phyloP scores from a whole-genome alignment of 352 stramenopile genomes.

The Pythium insidiosum region DNA sequence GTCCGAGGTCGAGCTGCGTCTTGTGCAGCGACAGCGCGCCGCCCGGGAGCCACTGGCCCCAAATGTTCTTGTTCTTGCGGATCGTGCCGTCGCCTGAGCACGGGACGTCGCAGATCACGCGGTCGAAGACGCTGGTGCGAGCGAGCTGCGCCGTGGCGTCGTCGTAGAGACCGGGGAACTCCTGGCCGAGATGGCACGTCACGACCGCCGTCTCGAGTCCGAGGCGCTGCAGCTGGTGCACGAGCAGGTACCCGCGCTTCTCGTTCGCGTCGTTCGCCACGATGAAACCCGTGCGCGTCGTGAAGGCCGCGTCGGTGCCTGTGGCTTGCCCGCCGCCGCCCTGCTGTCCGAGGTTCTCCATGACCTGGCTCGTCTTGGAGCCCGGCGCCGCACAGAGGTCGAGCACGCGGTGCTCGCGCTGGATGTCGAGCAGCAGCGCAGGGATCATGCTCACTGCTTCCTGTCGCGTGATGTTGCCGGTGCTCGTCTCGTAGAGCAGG shows the following conservation, averaged over 20 bases:
- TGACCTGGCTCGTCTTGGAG: slow-evolving; percentile 97
- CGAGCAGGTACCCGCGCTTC: slow-evolving; percentile 95
- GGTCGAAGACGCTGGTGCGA: slow-evolving; percentile 88
- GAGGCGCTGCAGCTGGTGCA: slow-evolving; percentile 86
- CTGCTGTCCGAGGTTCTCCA: slow-evolving; percentile 66
- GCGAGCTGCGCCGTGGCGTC: slow-evolving; percentile 21
- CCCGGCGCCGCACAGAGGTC: slow-evolving; percentile 92
- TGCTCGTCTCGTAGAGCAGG: slow-evolving; percentile 87
- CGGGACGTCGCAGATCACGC: slow-evolving; percentile 96
- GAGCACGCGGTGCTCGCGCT: slow-evolving; percentile 72
- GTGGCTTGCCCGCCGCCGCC: too few relatives aligned
- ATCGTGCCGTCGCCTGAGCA: slow-evolving; percentile 98
- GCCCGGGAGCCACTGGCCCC: slow-evolving; percentile 84
- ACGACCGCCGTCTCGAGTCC: slow-evolving; percentile 81
- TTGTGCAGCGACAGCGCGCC: slow-evolving; percentile 87
- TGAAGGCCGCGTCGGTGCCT: slow-evolving; percentile 7
- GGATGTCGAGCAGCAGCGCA: slow-evolving; percentile 91
- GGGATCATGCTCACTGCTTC: slow-evolving; percentile 98
- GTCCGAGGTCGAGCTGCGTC: slow-evolving; percentile 90
- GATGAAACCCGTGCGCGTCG: slow-evolving; percentile 60
- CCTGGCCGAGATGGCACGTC: slow-evolving; percentile 88
- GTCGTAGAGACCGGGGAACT: slow-evolving; percentile 89
- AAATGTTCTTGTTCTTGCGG: slow-evolving; percentile 94
- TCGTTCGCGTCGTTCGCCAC: slow-evolving; percentile 95
- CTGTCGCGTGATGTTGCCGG: slow-evolving; percentile 92